These are phyloP conservation scores for Quercus variabilis DNA, from an alignment of 306 rosid species.

Conservation along the genomic window DNA sequence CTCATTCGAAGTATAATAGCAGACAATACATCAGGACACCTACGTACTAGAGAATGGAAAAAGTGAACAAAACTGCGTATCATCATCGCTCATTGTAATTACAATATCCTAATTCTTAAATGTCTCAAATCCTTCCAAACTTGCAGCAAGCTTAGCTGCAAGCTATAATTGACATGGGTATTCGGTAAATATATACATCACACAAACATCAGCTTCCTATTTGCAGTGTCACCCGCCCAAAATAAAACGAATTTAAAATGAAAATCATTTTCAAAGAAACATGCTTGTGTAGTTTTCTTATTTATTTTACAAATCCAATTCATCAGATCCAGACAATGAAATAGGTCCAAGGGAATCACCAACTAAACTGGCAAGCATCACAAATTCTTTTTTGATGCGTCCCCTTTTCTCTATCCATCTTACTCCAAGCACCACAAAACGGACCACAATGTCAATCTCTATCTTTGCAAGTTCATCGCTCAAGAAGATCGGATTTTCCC, in stretches of 20 bases:
- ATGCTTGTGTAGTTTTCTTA: neutral
- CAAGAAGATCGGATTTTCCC: constrained; percentile 25
- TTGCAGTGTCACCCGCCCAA: neutral
- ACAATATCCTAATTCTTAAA: neutral
- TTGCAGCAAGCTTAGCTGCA: neutral
- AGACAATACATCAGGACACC: neutral
- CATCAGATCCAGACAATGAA: constrained; percentile 29
- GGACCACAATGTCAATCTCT: constrained; percentile 26
- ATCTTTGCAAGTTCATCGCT: constrained; percentile 28
- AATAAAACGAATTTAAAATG: neutral
- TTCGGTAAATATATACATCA: neutral
- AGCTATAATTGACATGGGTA: neutral
- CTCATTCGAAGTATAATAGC: neutral
- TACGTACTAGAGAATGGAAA: neutral
- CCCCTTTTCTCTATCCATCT: constrained; percentile 38
- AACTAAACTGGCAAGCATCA: constrained; percentile 34
- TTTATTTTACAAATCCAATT: constrained; percentile 21
- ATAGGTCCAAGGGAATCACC: constrained; percentile 51
- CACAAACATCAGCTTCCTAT: neutral
- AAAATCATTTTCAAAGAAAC: constrained; percentile 9
- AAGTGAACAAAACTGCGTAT: neutral
- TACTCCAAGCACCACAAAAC: constrained; percentile 34
- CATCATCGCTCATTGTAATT: neutral
- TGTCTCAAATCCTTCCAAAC: neutral
- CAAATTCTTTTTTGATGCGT: constrained; percentile 29